These are phyloP conservation scores for Schizophyllum amplum DNA, from an alignment of 1,284 basidiomycete species.

Conservation along the genomic window DNA sequence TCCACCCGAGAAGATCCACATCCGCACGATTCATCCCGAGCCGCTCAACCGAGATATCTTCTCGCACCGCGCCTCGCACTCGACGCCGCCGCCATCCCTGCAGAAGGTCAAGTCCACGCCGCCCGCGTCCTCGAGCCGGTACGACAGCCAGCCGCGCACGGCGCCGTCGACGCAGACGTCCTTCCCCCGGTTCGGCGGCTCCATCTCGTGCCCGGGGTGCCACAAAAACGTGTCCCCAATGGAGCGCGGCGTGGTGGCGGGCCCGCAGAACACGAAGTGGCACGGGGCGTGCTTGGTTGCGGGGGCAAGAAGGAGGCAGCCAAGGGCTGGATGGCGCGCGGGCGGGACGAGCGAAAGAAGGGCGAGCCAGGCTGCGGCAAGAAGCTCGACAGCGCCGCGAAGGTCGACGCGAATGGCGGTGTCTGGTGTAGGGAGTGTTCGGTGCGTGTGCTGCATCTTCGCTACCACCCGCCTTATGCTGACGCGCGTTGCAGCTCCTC, in stretches of 20 bases:
- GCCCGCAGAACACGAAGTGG: conserved; percentile 73
- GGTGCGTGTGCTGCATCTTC: conserved; percentile 33
- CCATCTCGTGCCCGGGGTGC: conserved; percentile 63
- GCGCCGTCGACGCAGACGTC: conserved; percentile 27
- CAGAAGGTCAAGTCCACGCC: conserved; percentile 11
- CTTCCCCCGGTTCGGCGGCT: conserved; percentile 61
- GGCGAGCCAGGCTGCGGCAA: conserved; percentile 72
- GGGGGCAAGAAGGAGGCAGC: conserved; percentile 51
- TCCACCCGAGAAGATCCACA: conserved; percentile 40
- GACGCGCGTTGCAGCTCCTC: conserved; percentile 37
- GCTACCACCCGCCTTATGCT: conserved; percentile 4
- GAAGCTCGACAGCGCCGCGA: conserved; percentile 75
- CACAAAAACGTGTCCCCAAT: conserved; percentile 63
- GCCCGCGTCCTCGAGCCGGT: conserved; percentile 25
- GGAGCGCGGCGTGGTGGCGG: conserved; percentile 76
- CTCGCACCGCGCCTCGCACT: conserved; percentile 10
- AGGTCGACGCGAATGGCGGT: conserved; percentile 55
- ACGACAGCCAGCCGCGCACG: conserved; percentile 35
- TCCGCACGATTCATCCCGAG: conserved; percentile 22
- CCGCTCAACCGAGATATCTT: conserved; percentile 15
- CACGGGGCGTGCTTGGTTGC: conserved; percentile 70
- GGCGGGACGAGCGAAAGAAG: conserved; percentile 36
- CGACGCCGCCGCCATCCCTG: neutral
- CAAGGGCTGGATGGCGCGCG: conserved; percentile 32
- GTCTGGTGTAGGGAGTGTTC: conserved; percentile 80